Evolutionary conservation across 345 rosid genomes (phyloP).

Genomic region (Lenwebbia sp.): DNA sequence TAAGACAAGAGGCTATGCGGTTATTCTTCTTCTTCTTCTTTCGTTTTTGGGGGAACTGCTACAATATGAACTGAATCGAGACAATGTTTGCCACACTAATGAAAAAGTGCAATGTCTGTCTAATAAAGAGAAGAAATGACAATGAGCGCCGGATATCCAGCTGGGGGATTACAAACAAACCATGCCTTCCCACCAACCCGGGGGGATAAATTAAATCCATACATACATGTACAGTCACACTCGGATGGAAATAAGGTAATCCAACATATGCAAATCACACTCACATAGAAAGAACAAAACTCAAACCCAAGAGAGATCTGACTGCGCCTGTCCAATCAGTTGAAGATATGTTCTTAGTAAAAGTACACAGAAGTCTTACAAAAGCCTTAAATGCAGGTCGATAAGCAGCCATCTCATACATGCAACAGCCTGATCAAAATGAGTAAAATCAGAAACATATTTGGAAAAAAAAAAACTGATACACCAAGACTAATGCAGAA

Average conservation of each 20-base stretch:
- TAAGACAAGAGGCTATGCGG: not conserved
- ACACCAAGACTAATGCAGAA: not conserved
- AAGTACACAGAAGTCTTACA: constrained; percentile 32
- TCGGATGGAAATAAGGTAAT: not conserved
- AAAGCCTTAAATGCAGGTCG: constrained; percentile 99
- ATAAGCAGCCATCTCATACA: constrained; percentile 98
- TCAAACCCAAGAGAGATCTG: not conserved
- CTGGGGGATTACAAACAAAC: not conserved
- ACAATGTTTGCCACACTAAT: not conserved
- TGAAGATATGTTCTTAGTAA: not conserved
- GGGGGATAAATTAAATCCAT: not conserved
- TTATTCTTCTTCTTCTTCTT: not conserved
- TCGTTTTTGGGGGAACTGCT: not conserved
- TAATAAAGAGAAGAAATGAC: not conserved
- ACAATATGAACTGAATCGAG: not conserved
- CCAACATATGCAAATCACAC: not conserved
- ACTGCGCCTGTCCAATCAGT: not conserved
- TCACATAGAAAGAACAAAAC: not conserved
- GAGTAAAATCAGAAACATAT: constrained; percentile 9
- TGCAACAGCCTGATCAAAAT: constrained; percentile 75
- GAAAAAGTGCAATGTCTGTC: not conserved
- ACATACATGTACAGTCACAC: not conserved
- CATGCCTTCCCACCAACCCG: not conserved
- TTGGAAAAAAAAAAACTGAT: not conserved
- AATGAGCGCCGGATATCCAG: not conserved